Evolutionary conservation across 2,329 filamentous ascomycete species (phyloP).

Genomic region (Aspergillus spinulosporus): DNA sequence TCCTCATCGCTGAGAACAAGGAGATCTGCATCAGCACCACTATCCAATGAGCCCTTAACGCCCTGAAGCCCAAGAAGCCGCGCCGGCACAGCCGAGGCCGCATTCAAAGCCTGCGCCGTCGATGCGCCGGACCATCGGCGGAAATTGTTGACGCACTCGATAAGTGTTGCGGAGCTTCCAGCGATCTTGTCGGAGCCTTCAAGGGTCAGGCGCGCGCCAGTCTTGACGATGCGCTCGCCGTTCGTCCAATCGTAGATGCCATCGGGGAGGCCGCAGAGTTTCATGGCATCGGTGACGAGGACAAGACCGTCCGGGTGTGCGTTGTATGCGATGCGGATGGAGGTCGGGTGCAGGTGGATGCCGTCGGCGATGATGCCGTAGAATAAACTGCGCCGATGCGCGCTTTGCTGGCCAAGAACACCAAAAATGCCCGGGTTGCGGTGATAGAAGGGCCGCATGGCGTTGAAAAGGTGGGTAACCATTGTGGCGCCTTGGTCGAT

Average conservation of each 20-base stretch:
- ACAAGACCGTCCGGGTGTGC: constrained; percentile 82
- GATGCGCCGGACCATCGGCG: constrained; percentile 42
- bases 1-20: constrained; percentile 40
- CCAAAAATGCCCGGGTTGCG: constrained; percentile 90
- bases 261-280: constrained; percentile 78
- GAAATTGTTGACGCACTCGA: constrained; percentile 49
- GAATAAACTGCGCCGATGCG: constrained; percentile 59
- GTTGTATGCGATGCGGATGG: constrained; percentile 84
- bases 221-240: constrained; percentile 58
- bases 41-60: constrained; percentile 41
- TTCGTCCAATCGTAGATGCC: constrained; percentile 87
- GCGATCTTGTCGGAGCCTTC: constrained; percentile 79
- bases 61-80: constrained; percentile 40
- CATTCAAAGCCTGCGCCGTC: constrained; percentile 42
- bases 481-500: constrained; percentile 76
- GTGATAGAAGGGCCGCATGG: constrained; percentile 87
- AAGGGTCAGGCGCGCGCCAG: constrained; percentile 69
- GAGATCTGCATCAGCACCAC: constrained; percentile 45
- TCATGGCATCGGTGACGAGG: constrained; percentile 91
- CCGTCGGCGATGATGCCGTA: constrained; percentile 91
- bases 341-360: constrained; percentile 84
- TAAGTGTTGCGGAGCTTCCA: constrained; percentile 57
- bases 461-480: constrained; percentile 94
- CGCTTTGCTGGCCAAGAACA: constrained; percentile 66
- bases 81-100: constrained; percentile 43